Evolutionary conservation across 1,139 yeast genomes (phyloP), one percentile per base, ranked within the genome.

Genomic region (Hansenula lynferdii): DNA sequence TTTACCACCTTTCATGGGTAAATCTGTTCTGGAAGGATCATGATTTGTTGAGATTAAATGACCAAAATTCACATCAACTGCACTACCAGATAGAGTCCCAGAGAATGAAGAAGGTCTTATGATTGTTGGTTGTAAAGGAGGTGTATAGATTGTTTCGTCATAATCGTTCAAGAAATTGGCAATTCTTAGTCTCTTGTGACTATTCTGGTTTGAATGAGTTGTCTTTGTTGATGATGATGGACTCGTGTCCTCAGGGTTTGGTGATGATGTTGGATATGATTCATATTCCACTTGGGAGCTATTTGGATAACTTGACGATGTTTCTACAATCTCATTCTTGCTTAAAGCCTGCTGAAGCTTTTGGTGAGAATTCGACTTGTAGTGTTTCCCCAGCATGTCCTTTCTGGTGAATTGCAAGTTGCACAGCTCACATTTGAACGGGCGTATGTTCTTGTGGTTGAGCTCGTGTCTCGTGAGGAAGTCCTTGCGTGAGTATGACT

Each of bases 41-140:
- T 12, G 10, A n/a, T 29, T 20, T 5, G 31, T 29, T 8, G 31
- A 19, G 7, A 31, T 31, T 15, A 31, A 16, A 19, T 31, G 12
- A 16, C 33, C 33, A 22, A 31, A 31, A 22, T 31, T 31, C 19
- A 22, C 33, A 31, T 31, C 33, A 10, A 31, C 33, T 16, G 27
- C 25, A 16, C 24, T 27, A 5, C 33, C 33, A 7, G 33, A 31
- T 12, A 31, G 12, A 10, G 33, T 31, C 10, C 30, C 30, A 4
- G 33, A 31, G 8, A 27, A 23, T 8, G 33, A 31, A 7, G 33
- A 31, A 22, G 33, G 33, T 22, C 33, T 22, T 11, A 31, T 31
- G 9, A 31, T 31, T 4, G 33, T 14, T 3, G 33, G 33, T 16
- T 31, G 33, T 22, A 22, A 16, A 21, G 33, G 33, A 15, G 33